A percentile compares a stretch with the other conserved stretches of the same genome.
These are phyloP conservation scores for Monosporascus sp. DNA, from an alignment of 2,329 filamentous ascomycete genomes.

Conservation along the genomic window DNA sequence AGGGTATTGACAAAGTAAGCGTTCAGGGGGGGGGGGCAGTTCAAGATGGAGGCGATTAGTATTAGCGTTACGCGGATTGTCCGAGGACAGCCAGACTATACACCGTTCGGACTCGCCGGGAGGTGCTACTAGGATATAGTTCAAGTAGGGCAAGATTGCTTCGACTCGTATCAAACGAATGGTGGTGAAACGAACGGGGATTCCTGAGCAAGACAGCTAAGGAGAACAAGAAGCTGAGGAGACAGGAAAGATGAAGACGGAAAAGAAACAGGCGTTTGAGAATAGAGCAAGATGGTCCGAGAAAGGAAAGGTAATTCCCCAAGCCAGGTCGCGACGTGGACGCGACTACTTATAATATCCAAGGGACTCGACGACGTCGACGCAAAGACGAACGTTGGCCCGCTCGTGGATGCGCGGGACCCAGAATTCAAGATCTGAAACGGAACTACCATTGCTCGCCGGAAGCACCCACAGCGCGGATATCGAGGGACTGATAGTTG, in stretches of 20 bases:
- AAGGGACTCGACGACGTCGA: slow-evolving; percentile 29
- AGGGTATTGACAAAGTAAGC: slow-evolving; percentile 11
- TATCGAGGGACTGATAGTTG: slow-evolving; percentile 27
- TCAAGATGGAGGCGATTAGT: slow-evolving; percentile 18
- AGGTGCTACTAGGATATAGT: slow-evolving; percentile 4
- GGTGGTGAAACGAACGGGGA: slow-evolving; percentile 28
- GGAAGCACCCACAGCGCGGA: slow-evolving; percentile 24
- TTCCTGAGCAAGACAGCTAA: slow-evolving; percentile 7
- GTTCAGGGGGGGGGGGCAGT: slow-evolving; percentile 8
- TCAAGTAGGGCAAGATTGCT: slow-evolving; percentile 7
- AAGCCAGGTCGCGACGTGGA: slow-evolving; percentile 28
- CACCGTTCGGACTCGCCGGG: slow-evolving; percentile 4
- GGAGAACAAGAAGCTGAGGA: slow-evolving; percentile 21
- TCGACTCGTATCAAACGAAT: slow-evolving; percentile 39
- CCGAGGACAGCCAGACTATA: neutral
- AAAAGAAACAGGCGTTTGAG: slow-evolving; percentile 17
- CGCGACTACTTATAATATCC: slow-evolving; percentile 29
- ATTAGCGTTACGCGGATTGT: slow-evolving; percentile 18
- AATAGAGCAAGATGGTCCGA: slow-evolving; percentile 25
- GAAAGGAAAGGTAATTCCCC: slow-evolving; percentile 21
- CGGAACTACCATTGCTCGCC: slow-evolving; percentile 21
- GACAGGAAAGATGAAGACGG: slow-evolving; percentile 22
- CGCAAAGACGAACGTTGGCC: slow-evolving; percentile 36
- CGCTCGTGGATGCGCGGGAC: slow-evolving; percentile 30
- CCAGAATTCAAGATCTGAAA: slow-evolving; percentile 30